Percentiles rank a stretch among this genome's conserved stretches.
Evolutionary conservation across 108 stramenopile species (phyloP).

Genomic region (Cylindrotheca closterium): DNA sequence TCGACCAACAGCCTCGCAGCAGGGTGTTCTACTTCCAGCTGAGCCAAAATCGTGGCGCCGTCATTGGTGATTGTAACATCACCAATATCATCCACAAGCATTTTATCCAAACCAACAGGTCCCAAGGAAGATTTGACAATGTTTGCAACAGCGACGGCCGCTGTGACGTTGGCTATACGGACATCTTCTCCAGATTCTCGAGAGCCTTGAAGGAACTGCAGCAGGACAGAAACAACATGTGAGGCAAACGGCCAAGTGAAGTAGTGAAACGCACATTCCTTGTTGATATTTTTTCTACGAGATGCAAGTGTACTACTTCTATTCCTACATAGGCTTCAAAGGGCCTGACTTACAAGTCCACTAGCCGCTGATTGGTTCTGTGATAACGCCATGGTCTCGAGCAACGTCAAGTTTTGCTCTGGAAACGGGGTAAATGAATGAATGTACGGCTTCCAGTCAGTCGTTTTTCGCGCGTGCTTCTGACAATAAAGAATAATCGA

Average conservation of each 20-base stretch:
- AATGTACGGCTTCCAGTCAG: too few relatives aligned
- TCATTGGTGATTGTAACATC: conserved; percentile 99
- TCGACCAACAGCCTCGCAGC: conserved; percentile 99
- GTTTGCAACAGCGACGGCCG: conserved; percentile 98
- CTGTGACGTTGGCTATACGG: conserved; percentile 93
- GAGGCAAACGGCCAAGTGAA: neutral
- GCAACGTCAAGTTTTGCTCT: too few relatives aligned
- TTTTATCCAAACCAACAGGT: conserved; percentile 99
- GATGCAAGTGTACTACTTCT: neutral
- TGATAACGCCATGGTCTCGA: conserved; percentile 5
- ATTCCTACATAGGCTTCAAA: neutral
- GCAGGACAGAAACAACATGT: neutral
- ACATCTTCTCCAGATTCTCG: conserved; percentile 93
- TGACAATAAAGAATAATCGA: too few relatives aligned
- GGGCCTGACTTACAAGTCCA: conserved; percentile 28
- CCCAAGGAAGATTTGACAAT: conserved; percentile 98
- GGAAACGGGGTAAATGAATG: too few relatives aligned
- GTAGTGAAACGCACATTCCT: too few relatives aligned
- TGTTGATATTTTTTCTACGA: neutral
- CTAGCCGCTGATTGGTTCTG: conserved; percentile 31
- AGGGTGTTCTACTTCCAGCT: conserved; percentile 98
- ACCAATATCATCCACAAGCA: conserved; percentile 98
- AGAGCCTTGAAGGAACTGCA: conserved; percentile 80
- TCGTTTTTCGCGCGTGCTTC: too few relatives aligned
- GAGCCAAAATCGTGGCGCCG: conserved; percentile 98